Conservation (phyloP, 768 basidiomycete genomes). For the Lactifluus volemus region DNA sequence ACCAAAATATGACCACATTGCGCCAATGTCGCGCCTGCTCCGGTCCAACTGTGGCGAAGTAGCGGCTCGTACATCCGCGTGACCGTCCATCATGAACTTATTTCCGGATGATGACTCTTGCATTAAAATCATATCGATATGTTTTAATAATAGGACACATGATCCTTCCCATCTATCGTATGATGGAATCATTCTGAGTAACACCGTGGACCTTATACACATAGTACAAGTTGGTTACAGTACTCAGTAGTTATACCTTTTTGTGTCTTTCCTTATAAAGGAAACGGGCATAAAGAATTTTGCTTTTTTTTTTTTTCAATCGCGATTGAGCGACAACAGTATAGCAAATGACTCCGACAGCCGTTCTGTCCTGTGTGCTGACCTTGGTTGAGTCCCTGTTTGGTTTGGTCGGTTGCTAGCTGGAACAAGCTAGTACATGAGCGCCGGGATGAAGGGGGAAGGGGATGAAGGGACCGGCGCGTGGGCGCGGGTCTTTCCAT, state of each 20-base stretch:
- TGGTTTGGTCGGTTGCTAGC: background rate
- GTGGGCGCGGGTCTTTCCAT: background rate
- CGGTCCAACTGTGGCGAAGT: background rate
- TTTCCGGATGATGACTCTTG: background rate
- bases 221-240: background rate
- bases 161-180: background rate
- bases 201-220: background rate
- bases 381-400: background rate
- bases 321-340: background rate
- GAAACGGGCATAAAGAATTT: background rate
- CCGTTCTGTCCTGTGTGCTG: background rate
- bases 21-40: background rate
- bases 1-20: constrained; percentile 13
- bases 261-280: background rate
- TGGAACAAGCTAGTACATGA: background rate
- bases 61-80: background rate
- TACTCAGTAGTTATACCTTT: background rate
- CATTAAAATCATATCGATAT: background rate
- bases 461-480: background rate
- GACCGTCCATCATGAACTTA: background rate
- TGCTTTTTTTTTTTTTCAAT: background rate
- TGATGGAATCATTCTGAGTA: background rate
- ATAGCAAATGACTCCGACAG: background rate
- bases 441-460: background rate
- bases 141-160: background rate